phyloP scores from a whole-genome alignment of 352 stramenopile species.

The Plasmopara muralis region DNA sequence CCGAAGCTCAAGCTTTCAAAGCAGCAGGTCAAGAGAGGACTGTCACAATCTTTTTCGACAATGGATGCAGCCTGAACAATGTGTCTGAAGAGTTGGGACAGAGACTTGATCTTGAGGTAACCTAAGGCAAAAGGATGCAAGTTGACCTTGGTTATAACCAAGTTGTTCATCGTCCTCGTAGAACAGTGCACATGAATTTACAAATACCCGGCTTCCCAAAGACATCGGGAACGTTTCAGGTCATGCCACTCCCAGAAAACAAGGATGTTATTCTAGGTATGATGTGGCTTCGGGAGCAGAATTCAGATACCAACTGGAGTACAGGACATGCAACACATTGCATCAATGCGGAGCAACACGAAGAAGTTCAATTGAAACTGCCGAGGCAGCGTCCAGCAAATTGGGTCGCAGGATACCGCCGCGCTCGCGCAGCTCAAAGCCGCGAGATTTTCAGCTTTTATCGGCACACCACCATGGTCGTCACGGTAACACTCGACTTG shows the following conservation, averaged over 20 bases:
- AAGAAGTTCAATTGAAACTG: not conserved
- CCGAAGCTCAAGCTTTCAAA: not conserved
- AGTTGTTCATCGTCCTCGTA: not conserved
- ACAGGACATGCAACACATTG: not conserved
- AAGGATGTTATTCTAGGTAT: not conserved
- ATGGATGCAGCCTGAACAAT: not conserved
- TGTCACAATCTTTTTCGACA: not conserved
- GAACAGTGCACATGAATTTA: not conserved
- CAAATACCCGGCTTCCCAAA: not conserved
- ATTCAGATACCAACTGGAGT: not conserved
- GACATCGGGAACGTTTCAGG: not conserved
- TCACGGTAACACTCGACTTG: not conserved
- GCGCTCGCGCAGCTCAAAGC: not conserved
- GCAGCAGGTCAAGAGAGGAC: not conserved
- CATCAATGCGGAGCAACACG: not conserved
- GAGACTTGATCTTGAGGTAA: not conserved
- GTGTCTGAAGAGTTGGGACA: not conserved
- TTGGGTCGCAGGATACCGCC: too few species aligned
- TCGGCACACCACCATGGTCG: too few species aligned
- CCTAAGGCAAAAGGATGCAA: constrained; percentile 1
- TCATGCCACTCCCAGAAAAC: not conserved
- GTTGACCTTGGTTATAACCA: constrained; percentile 1
- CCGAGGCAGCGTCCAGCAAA: not conserved
- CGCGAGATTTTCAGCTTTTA: not conserved
- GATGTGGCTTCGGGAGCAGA: constrained; percentile 1